Evolutionary conservation across 345 rosid genomes (phyloP), one percentile per base, ranked within the genome.

Genomic region (Isatis tinctoria): DNA sequence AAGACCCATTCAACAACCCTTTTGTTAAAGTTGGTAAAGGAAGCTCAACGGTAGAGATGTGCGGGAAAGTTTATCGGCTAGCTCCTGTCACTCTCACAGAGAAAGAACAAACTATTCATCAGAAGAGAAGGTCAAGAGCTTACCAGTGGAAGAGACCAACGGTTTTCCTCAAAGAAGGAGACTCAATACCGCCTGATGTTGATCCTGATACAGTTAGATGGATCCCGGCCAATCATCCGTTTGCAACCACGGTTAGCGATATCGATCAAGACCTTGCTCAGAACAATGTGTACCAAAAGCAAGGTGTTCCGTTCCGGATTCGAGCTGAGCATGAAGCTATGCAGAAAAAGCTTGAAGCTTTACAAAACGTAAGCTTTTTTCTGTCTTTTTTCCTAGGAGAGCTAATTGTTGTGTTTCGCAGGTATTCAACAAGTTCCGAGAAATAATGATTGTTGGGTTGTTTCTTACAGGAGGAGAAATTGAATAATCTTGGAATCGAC

Each of bases 211-310:
- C 96, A 0, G 74, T 95, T 72, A 83, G 99, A 81, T 95, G 99
- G 99, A 95, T 95, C 81, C 99, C 97, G n/a, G 85, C 92, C 6
- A 95, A 95, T 78, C 99, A 95, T 78, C 99, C 99, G 33, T 95
- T 95, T 78, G 97, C 99, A 39, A 90, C 97, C 39, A 91, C 90
- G 9, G 86, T 86, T 41, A 86, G 85, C 56, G 97, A 91, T 68
- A 90, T 91, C 24, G 96, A 87, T 71, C 97, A 95, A 74, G 92
- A 83, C 82, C 81, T 95, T 82, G 97, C 97, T 27, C 97, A 95
- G 73, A 85, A 60, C 67, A 94, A 91, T 85, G 97, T 95, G 40
- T 90, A 91, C 70, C 97, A 90, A 72, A 87, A 90, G 83, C 91
- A 87, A 47, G 99, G 99, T 16, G 97, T 90, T 79, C 99, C 97